Evolutionary conservation across 2,329 filamentous ascomycete genomes (phyloP).

Genomic region (Beauveria sp.): DNA sequence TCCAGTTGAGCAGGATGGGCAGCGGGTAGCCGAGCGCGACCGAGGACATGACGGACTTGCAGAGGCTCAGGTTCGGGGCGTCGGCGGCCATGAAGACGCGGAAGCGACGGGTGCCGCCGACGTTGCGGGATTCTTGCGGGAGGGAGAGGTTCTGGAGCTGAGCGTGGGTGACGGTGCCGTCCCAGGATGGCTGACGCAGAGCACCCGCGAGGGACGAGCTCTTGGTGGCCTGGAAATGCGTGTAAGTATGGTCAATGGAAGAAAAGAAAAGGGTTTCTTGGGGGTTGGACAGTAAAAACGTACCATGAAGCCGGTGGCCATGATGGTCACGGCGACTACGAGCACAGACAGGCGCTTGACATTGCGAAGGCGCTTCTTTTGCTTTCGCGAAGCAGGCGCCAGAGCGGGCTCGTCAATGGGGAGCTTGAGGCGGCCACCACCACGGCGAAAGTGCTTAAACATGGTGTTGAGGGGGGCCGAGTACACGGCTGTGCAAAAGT

Average conservation of each 20-base stretch:
- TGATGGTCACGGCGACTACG: slow-evolving; percentile 7
- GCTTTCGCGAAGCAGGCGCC: not conserved
- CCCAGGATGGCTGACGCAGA: not conserved
- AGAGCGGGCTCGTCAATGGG: slow-evolving; percentile 7
- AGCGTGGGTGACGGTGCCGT: slow-evolving; percentile 3
- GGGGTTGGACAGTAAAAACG: not conserved
- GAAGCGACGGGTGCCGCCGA: slow-evolving; percentile 18
- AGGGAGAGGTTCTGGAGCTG: slow-evolving; percentile 7
- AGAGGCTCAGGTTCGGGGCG: slow-evolving; percentile 28
- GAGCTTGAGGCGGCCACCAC: slow-evolving; percentile 1
- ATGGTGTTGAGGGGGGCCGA: not conserved
- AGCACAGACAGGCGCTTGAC: slow-evolving; percentile 8
- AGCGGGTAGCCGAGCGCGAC: slow-evolving; percentile 30
- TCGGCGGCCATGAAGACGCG: slow-evolving; percentile 33
- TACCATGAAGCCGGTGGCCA: slow-evolving; percentile 9
- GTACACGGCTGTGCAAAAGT: not conserved
- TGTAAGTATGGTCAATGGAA: not conserved
- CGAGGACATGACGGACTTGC: slow-evolving; percentile 31
- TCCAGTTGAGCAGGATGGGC: slow-evolving; percentile 30
- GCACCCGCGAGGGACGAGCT: not conserved
- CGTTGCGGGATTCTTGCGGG: not conserved
- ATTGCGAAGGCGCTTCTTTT: slow-evolving; percentile 7
- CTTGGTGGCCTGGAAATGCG: not conserved
- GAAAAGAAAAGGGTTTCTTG: no score
- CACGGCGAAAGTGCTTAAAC: slow-evolving; percentile 9